Conservation (phyloP, 345 rosid species). For the Garcia nutans region DNA sequence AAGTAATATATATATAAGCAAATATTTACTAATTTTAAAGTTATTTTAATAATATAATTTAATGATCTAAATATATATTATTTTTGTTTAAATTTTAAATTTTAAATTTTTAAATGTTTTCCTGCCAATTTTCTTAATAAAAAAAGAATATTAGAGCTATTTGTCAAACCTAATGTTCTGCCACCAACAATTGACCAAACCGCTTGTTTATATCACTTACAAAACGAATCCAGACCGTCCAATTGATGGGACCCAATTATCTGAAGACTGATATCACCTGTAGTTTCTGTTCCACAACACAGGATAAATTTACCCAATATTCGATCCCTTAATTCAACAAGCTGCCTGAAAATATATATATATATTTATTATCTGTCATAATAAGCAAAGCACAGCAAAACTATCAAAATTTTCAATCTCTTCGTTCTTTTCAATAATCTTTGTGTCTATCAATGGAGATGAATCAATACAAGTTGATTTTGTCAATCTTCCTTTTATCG, state of each 20-base stretch:
- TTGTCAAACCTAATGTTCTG: background rate
- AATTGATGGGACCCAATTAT: background rate
- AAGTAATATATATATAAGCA: background rate
- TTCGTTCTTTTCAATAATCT: no score
- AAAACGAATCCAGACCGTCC: background rate
- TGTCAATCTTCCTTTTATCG: slow-evolving; percentile 8
- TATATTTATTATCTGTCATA: no score
- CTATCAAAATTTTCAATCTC: background rate
- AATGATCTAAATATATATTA: no score
- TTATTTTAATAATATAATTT: no score
- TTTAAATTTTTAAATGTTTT: no score
- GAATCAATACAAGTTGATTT: slow-evolving; percentile 8
- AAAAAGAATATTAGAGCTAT: no score
- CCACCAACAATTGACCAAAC: background rate
- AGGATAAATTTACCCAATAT: background rate
- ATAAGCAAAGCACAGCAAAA: no score
- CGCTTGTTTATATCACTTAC: background rate
- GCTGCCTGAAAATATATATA: no score
- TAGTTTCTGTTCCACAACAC: background rate
- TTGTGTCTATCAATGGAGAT: background rate
- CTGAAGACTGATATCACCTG: background rate
- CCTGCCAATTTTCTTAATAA: no score
- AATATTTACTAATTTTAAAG: no score
- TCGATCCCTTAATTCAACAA: background rate
- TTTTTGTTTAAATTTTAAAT: no score